Evolutionary conservation across 805 yeast genomes (phyloP), one percentile per base, ranked within the genome.

Genomic region (Ogataea ramenticola): DNA sequence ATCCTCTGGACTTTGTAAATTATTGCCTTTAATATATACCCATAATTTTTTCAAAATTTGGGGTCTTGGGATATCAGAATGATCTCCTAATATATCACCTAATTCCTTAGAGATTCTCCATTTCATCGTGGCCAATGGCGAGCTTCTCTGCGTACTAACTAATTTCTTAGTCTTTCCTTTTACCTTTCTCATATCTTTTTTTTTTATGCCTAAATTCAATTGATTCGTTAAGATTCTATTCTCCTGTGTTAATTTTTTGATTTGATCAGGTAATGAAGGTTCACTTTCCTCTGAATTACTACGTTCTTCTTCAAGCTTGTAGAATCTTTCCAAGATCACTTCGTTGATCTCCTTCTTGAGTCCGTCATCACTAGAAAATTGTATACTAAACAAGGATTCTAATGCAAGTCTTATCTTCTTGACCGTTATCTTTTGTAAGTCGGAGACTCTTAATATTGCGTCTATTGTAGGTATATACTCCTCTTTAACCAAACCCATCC

Each of bases 381-480:
- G 79, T 1, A 72, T 67, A 4, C 72, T 75, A 53, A 80, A 84
- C 29, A 86, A 66, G 48, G 77, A 85, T 56, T 81, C 87, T n/a
- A 86, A 55, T 0, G 90, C 91, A 46, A 72, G 71, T 48, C 95
- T 67, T 21, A 86, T 77, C 56, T 76, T 74, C 59, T 82, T 83
- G 7, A 84, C 88, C 0, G 90, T 77, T 15, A 86, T 78, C 47
- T 75, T 70, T 47, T 81, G 82, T 29, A 84, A 68, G 53, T 86
- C 83, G 1, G 90, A 77, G 7, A 78, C 89, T 41, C 80, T 67
- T 32, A 86, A 62, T 11, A 86, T 84, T 1, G 95, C 85, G 57
- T 82, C 89, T 32, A 83, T 80, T 49, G 82, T 78, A 3, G 87
- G 83, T 7, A 71, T 61, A 49, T 74, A 80, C 46, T 71, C 64